phyloP scores from a whole-genome alignment of 352 stramenopile genomes.

The Globisporangium yorkense region DNA sequence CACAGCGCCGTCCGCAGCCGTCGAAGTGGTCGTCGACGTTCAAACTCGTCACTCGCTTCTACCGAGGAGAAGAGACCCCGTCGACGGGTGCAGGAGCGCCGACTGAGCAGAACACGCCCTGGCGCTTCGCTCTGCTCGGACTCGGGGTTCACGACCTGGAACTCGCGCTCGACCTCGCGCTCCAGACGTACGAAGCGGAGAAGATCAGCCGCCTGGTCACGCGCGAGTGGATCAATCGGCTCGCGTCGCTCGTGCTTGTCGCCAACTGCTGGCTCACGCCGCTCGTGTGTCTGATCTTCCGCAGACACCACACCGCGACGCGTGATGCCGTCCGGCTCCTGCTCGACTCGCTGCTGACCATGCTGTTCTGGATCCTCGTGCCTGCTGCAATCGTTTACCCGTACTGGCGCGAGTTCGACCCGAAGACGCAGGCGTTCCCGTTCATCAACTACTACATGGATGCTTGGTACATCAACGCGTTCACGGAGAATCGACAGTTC shows the following conservation, averaged over 20 bases:
- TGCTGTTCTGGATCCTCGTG: slow-evolving; percentile 5
- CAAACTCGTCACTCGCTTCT: background rate
- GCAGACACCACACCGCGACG: slow-evolving; percentile 1
- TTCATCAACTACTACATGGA: slow-evolving; percentile 13
- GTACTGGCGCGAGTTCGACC: slow-evolving; percentile 10
- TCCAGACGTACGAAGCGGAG: slow-evolving; percentile 12
- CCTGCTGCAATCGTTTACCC: slow-evolving; percentile 5
- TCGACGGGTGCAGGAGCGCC: background rate
- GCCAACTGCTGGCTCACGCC: slow-evolving; percentile 22
- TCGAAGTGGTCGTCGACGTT: background rate
- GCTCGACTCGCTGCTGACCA: slow-evolving; percentile 3
- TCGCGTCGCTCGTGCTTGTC: slow-evolving; percentile 14
- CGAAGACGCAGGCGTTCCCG: background rate
- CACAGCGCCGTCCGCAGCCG: background rate
- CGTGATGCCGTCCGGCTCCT: slow-evolving; percentile 6
- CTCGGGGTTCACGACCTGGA: slow-evolving; percentile 5
- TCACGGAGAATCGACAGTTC: slow-evolving; percentile 9
- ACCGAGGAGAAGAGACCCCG: background rate
- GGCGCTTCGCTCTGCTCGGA: slow-evolving; percentile 1
- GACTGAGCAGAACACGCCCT: background rate
- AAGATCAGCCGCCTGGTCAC: slow-evolving; percentile 10
- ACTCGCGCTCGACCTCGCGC: slow-evolving; percentile 8
- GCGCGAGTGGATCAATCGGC: slow-evolving; percentile 15
- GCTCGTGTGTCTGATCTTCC: slow-evolving; percentile 7
- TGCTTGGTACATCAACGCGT: slow-evolving; percentile 4